These are phyloP conservation scores for Fusarium sp. DNA, from an alignment of 2,329 filamentous ascomycete species.

Conservation along the genomic window DNA sequence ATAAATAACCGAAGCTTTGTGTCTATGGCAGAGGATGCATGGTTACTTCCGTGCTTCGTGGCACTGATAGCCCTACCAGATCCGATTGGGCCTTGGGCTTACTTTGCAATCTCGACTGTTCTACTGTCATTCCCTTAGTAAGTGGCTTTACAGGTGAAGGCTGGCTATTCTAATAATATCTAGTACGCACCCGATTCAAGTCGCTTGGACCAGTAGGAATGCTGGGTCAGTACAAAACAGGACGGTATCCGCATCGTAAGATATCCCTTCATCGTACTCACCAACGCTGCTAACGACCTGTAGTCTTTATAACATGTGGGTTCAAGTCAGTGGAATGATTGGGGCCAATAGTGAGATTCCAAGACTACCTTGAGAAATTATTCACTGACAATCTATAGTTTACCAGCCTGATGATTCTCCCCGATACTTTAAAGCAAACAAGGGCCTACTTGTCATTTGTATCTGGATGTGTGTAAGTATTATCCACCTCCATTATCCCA, in stretches of 20 bases:
- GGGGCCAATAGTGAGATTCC: slow-evolving; percentile 50
- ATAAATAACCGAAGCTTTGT: slow-evolving; percentile 62
- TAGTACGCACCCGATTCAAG: not conserved
- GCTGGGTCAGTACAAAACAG: slow-evolving; percentile 56
- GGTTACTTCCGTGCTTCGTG: slow-evolving; percentile 65
- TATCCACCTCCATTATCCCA: fast-evolving
- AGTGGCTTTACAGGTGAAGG: not conserved
- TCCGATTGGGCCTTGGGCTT: not conserved
- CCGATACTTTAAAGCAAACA: slow-evolving; percentile 53
- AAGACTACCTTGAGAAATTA: fast-evolving
- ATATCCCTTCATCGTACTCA: not conserved
- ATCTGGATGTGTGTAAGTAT: slow-evolving; percentile 10
- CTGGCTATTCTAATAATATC: not conserved
- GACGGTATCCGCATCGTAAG: slow-evolving; percentile 59
- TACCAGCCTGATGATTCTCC: slow-evolving; percentile 52
- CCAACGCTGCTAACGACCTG: slow-evolving; percentile 35
- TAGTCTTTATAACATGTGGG: slow-evolving; percentile 65
- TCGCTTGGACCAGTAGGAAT: not conserved
- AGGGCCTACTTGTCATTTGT: slow-evolving; percentile 16
- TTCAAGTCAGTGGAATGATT: slow-evolving; percentile 55
- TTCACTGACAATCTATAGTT: slow-evolving; percentile 35
- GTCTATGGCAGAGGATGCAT: slow-evolving; percentile 59
- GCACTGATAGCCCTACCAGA: slow-evolving; percentile 56
- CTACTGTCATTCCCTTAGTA: not conserved
- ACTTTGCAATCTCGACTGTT: not conserved